phyloP scores from a whole-genome alignment of 192 early-diverging fungal species.

The Obelidium mucronatum region DNA sequence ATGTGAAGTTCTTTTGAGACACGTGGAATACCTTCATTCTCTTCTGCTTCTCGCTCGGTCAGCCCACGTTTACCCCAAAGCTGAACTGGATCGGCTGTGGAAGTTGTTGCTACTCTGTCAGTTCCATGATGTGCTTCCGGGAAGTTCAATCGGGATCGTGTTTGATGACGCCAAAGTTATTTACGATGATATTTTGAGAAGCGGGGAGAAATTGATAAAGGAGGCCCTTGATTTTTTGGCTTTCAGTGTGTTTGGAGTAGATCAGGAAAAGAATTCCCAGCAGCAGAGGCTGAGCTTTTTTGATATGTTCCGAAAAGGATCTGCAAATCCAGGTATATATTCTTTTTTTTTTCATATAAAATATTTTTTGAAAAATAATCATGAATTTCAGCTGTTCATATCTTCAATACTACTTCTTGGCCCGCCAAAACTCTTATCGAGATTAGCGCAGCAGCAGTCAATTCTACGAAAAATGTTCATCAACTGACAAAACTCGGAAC shows the following conservation, averaged over 20 bases:
- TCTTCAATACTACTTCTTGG: constrained; percentile 54
- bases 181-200: constrained; percentile 52
- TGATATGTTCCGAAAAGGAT: not conserved
- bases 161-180: constrained; percentile 82
- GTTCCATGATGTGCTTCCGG: constrained; percentile 97
- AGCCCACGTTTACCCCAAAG: constrained; percentile 67
- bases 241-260: not conserved
- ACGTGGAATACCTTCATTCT: constrained; percentile 77
- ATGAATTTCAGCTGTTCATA: constrained; percentile 1
- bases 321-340: not conserved
- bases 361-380: not conserved
- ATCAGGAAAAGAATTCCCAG: too few relatives aligned
- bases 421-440: constrained; percentile 30
- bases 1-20: constrained; percentile 81
- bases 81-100: constrained; percentile 83
- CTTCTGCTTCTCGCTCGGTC: constrained; percentile 34
- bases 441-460: not conserved
- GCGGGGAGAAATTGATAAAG: constrained; percentile 35
- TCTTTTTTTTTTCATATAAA: not conserved
- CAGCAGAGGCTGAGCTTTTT: not conserved
- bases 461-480: not conserved
- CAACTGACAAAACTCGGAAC: constrained; percentile 29
- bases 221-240: constrained; percentile 7
- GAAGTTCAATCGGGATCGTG: constrained; percentile 88
- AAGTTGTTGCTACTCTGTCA: constrained; percentile 92